Conservation (phyloP, 345 rosid species). For the Diplotaxis tenuifolia region DNA sequence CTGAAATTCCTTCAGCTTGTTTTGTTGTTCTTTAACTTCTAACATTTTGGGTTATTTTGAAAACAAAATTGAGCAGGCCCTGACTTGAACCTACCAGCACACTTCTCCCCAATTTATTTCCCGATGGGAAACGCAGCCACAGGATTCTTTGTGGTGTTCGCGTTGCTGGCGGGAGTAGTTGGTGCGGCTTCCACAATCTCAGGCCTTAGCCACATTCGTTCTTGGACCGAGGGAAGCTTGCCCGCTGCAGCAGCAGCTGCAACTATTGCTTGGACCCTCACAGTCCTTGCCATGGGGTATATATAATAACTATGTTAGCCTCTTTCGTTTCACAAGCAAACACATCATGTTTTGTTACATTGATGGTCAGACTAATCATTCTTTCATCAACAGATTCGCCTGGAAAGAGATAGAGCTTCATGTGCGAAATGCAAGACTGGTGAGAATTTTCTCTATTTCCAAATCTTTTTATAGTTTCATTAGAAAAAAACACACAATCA, state of each 20-base stretch:
- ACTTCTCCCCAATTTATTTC: slow-evolving; percentile 85
- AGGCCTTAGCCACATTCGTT: slow-evolving; percentile 65
- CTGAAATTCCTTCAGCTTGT: not conserved
- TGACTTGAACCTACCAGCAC: slow-evolving; percentile 71
- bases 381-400: slow-evolving; percentile 57
- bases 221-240: slow-evolving; percentile 59
- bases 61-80: slow-evolving; percentile 51
- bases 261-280: slow-evolving; percentile 82
- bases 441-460: slow-evolving; percentile 35
- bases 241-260: slow-evolving; percentile 77
- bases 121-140: slow-evolving; percentile 99
- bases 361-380: slow-evolving; percentile 8
- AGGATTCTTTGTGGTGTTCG: slow-evolving; percentile 80
- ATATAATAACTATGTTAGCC: not conserved
- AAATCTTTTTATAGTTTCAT: not conserved
- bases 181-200: slow-evolving; percentile 75
- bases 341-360: not conserved
- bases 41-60: not conserved
- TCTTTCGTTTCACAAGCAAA: not conserved
- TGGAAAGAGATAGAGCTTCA: slow-evolving; percentile 85
- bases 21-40: not conserved
- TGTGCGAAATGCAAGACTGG: slow-evolving; percentile 71
- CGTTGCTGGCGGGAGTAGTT: slow-evolving; percentile 81
- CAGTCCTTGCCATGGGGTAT: slow-evolving; percentile 93
- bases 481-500: not conserved